A percentile compares a stretch with the other conserved stretches of the same genome.
Conservation (phyloP, 805 yeast species). For the Nakazawaea wickerhamii region DNA sequence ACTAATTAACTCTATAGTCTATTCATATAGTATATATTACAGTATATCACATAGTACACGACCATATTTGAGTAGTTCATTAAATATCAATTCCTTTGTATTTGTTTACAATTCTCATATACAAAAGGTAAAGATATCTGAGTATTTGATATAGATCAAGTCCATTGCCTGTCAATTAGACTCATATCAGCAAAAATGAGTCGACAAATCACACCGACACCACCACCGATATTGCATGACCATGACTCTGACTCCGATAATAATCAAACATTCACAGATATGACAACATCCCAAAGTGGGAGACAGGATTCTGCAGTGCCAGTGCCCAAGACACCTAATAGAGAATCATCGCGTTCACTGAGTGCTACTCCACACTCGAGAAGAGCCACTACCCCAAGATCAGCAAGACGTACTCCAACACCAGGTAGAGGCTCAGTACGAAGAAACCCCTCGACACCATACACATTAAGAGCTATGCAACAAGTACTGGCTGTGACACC, state of each 20-base stretch:
- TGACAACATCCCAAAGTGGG: conserved; percentile 3
- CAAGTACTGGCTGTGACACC: conserved; percentile 22
- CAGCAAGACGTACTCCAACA: conserved; percentile 14
- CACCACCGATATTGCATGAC: conserved; percentile 1
- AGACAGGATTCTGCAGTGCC: conserved; percentile 2
- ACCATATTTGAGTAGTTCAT: too few relatives aligned
- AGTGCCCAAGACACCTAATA: conserved; percentile 14
- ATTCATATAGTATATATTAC: too few relatives aligned
- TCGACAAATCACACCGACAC: conserved; percentile 8
- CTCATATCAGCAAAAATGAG: conserved; percentile 3
- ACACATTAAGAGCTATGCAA: conserved; percentile 24
- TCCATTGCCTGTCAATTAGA: too few relatives aligned
- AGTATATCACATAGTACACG: too few relatives aligned
- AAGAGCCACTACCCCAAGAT: conserved; percentile 14
- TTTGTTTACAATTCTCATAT: too few relatives aligned
- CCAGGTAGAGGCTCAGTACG: conserved; percentile 19
- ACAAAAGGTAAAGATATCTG: too few relatives aligned
- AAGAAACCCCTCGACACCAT: conserved; percentile 26
- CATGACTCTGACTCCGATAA: conserved; percentile 7
- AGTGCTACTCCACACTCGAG: conserved; percentile 10
- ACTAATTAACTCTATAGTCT: too few relatives aligned
- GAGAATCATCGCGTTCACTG: conserved; percentile 3
- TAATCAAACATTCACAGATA: conserved; percentile 9
- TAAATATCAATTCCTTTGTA: too few relatives aligned
- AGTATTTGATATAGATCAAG: too few relatives aligned